These are phyloP conservation scores for Colletotrichum sp. DNA, from an alignment of 2,329 filamentous ascomycete species.

Conservation along the genomic window DNA sequence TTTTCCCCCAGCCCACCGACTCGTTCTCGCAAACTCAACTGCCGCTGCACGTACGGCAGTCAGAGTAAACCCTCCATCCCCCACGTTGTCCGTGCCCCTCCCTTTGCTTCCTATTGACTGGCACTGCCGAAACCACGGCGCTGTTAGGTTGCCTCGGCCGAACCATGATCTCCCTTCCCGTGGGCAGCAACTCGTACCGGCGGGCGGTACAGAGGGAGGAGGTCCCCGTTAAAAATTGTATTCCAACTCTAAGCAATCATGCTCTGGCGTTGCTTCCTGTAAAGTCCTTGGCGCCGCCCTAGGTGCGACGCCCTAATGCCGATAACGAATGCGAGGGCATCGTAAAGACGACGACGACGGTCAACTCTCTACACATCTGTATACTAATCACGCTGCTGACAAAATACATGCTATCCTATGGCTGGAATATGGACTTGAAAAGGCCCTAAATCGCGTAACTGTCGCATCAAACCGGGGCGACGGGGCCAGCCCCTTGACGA, in stretches of 20 bases:
- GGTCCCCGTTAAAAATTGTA: background rate
- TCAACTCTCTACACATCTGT: background rate
- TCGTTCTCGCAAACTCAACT: background rate
- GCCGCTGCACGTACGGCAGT: background rate
- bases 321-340: background rate
- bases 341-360: background rate
- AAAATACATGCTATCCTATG: background rate
- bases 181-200: background rate
- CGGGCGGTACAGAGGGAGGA: background rate
- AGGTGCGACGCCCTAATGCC: background rate
- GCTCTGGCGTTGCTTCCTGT: background rate
- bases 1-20: background rate
- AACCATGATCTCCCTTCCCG: background rate
- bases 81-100: background rate
- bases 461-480: background rate
- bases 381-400: background rate
- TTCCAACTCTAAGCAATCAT: background rate
- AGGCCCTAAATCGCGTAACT: background rate
- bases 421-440: background rate
- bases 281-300: background rate
- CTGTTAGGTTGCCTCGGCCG: background rate
- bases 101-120: background rate
- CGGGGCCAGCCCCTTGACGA: background rate
- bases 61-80: background rate
- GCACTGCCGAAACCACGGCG: background rate